Percentiles rank a stretch among this genome's conserved stretches.
Evolutionary conservation across 2,329 filamentous ascomycete species (phyloP).

Genomic region (Trichoderma breve): DNA sequence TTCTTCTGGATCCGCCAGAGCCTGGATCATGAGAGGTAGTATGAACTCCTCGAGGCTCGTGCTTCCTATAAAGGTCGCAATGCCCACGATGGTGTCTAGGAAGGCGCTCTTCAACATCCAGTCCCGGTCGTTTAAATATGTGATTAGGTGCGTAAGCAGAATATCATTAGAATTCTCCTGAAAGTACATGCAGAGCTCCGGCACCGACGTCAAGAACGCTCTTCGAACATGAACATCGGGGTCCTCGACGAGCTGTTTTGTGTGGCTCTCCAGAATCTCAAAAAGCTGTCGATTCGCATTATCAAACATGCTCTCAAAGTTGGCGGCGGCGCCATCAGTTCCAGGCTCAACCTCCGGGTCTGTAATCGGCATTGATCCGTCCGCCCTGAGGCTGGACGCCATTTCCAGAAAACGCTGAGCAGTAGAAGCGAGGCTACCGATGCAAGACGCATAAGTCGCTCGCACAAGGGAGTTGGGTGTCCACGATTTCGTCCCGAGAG

Average conservation of each 20-base stretch:
- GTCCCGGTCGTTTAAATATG: slow-evolving; percentile 92
- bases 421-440: slow-evolving; percentile 83
- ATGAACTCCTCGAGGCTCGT: slow-evolving; percentile 93
- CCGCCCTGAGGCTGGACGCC: slow-evolving; percentile 81
- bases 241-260: slow-evolving; percentile 87
- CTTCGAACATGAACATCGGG: slow-evolving; percentile 79
- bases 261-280: slow-evolving; percentile 80
- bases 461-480: slow-evolving; percentile 68
- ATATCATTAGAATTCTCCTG: slow-evolving; percentile 91
- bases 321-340: slow-evolving; percentile 57
- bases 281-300: slow-evolving; percentile 80
- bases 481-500: slow-evolving; percentile 45
- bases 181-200: slow-evolving; percentile 92
- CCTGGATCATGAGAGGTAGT: slow-evolving; percentile 91
- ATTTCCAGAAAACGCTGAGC: slow-evolving; percentile 85
- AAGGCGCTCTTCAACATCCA: slow-evolving; percentile 97
- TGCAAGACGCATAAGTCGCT: slow-evolving; percentile 87
- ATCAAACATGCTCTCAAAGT: slow-evolving; percentile 83
- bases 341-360: slow-evolving; percentile 79
- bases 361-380: slow-evolving; percentile 73
- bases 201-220: slow-evolving; percentile 87
- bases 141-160: slow-evolving; percentile 93
- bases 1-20: slow-evolving; percentile 87
- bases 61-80: slow-evolving; percentile 85
- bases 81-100: slow-evolving; percentile 91